Conservation (phyloP, 306 rosid species). For the Benincasa hispida region DNA sequence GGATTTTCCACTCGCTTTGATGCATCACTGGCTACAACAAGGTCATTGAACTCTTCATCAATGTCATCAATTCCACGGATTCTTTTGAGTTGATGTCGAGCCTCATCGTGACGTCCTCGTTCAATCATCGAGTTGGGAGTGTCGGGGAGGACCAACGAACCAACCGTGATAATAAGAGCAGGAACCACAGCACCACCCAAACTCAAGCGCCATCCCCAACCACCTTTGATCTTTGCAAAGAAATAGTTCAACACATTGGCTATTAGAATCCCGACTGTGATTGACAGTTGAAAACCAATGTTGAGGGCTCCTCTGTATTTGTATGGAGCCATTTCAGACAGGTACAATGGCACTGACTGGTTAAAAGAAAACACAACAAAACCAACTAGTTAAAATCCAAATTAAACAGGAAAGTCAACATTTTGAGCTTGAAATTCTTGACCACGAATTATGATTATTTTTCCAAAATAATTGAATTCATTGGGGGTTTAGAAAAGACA, state of each 20-base stretch:
- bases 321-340: conserved; percentile 20
- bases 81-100: neutral
- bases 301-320: conserved; percentile 15
- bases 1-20: conserved; percentile 12
- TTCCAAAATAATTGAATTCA: neutral
- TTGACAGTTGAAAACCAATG: conserved; percentile 17
- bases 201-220: conserved; percentile 18
- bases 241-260: conserved; percentile 11
- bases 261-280: conserved; percentile 6
- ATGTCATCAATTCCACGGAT: conserved; percentile 11
- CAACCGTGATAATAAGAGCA: conserved; percentile 8
- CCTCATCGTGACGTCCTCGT: conserved; percentile 6
- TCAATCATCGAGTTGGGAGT: conserved; percentile 15
- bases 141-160: conserved; percentile 11
- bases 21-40: conserved; percentile 11
- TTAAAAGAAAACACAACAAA: neutral
- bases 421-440: neutral
- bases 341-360: conserved; percentile 17
- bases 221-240: conserved; percentile 13
- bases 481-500: neutral
- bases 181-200: conserved; percentile 15
- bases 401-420: neutral
- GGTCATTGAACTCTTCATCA: conserved; percentile 14
- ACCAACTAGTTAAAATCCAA: neutral
- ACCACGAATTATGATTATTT: neutral